Base-by-base conservation (phyloP, 192 early-diverging fungal genomes). In the Gamsiella multidivaricata region DNA sequence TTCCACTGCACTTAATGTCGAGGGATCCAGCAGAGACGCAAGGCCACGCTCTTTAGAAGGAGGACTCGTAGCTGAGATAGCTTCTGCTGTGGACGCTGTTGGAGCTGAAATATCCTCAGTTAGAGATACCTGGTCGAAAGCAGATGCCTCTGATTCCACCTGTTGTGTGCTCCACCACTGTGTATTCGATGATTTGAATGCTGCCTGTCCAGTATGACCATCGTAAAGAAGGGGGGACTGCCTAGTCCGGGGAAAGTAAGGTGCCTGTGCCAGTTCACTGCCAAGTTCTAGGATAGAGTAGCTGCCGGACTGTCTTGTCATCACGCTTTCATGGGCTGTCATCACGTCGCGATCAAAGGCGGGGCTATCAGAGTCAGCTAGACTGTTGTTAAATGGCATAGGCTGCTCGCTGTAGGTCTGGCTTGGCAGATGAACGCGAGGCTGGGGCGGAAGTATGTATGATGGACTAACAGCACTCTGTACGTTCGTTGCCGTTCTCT, bases 71-170 rank as follows among this genome's bases (percentile, higher is more conserved):
- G 28, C 25, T 46, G 26, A 1, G 25, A 31, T 7, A 12, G 28
- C 20, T 47, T 39, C 31, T 20, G n/a, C 45, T 6, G 28, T 32
- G 32, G 18, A 6, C n/a, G n/a, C n/a, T n/a, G 31, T 1, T 14
- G 61, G 8, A 12, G n/a, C 18, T 26, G 56, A 11, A 14, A 26
- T 41, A 29, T 75, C 71, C 33, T 75, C 71, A 5, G 64, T 26
- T 10, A 75, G 50, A n/a, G 63, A 75, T 1, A 75, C 71, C 32
- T 66, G 71, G 54, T 75, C 71, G 23, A 75, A 75, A 9, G 47
- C 25, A 14, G 55, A 45, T 9, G 42, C 29, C 29, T 75, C 71
- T 0, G 29, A 33, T 5, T 49, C 63, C 1, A 58, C n/a, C 9
- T 65, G 39, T 1, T 39, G 28, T 22, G 31, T 37, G 2, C 31